phyloP scores from a whole-genome alignment of 495 filamentous ascomycete genomes.

The Penicillium samsonianum region DNA sequence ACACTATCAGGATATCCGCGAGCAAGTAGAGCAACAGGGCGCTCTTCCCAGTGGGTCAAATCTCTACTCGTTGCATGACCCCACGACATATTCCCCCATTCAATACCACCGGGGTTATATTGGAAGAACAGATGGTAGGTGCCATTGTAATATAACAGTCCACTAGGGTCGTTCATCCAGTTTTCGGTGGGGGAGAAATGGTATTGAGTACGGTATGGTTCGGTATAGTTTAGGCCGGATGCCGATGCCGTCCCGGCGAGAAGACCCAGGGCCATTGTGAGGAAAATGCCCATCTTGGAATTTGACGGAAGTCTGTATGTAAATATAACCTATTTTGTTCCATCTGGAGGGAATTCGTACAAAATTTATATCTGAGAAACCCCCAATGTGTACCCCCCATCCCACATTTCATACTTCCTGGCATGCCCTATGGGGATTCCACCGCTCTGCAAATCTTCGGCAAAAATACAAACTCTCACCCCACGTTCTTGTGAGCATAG shows the following conservation, averaged over 20 bases:
- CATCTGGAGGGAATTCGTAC: not conserved
- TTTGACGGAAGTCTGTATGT: not conserved
- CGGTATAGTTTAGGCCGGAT: conserved; percentile 37
- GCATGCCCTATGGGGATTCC: conserved; percentile 2
- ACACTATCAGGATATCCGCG: conserved; percentile 45
- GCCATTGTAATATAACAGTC: conserved; percentile 47
- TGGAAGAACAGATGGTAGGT: conserved; percentile 46
- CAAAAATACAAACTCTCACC: not conserved
- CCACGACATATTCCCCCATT: conserved; percentile 45
- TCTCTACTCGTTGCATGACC: conserved; percentile 44
- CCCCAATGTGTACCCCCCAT: too few relatives aligned
- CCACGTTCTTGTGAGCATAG: not conserved
- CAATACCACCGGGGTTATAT: conserved; percentile 38
- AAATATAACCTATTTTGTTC: not conserved
- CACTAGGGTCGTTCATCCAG: conserved; percentile 65
- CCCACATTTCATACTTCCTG: not conserved
- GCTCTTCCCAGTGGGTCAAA: conserved; percentile 42
- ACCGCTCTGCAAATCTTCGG: not conserved
- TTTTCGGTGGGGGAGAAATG: conserved; percentile 55
- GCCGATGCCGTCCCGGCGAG: not conserved
- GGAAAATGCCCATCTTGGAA: not conserved
- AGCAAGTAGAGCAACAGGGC: conserved; percentile 39
- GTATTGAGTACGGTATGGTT: conserved; percentile 45
- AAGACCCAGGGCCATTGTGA: not conserved
- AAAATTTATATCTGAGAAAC: not conserved